Base-by-base conservation (phyloP, 1,284 basidiomycete genomes). In the Tilletia indica region DNA sequence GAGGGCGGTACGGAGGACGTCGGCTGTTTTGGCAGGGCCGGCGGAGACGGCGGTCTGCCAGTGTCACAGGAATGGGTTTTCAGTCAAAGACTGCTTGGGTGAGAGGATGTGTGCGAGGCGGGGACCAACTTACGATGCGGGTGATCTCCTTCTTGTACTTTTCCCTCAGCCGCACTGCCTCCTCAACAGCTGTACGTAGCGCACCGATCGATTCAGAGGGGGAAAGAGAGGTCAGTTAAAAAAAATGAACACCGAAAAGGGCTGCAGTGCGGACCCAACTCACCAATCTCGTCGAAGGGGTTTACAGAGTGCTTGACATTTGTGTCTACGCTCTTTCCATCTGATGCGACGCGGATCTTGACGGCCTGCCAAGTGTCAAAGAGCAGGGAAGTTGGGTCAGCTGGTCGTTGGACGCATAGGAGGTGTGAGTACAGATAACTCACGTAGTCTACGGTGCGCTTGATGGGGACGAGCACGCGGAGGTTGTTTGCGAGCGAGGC, bases 1-100 rank as follows among this genome's bases (percentile, higher is more conserved):
- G 47, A 99, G 90, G 0, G 94, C 96, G 0, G 95, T 97, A 72
- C 96, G 92, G 51, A 99, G 89, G 2, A 92, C 94, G 84, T 99
- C 97, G 58, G 89, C 83, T 0, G 93, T 88, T 85, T 99, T 99
- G 11, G 94, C 85, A 0, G 94, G 93, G 4, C 97, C 97, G 74
- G 97, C 93, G 14, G 94, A 93, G 61, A 98, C 89, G 68, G 92
- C 94, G 67, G 92, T 83, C 80, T 82, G 54, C 3, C n/a, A 11
- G 36, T 25, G 16, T 16, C 9, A 38, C 14, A 14, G 14, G 42
- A 45, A 45, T 8, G 42, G 42, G 42, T 54, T 19, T 16, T 54
- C 51, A 54, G 45, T 66, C 21, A 70, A 34, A 1, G 4, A 21
- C n/a, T 58, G 31, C 19, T 2, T 36, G 58, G 16, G 25, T 1